These are phyloP conservation scores for Piloderma croceum DNA, from an alignment of 768 basidiomycete genomes.

Conservation along the genomic window DNA sequence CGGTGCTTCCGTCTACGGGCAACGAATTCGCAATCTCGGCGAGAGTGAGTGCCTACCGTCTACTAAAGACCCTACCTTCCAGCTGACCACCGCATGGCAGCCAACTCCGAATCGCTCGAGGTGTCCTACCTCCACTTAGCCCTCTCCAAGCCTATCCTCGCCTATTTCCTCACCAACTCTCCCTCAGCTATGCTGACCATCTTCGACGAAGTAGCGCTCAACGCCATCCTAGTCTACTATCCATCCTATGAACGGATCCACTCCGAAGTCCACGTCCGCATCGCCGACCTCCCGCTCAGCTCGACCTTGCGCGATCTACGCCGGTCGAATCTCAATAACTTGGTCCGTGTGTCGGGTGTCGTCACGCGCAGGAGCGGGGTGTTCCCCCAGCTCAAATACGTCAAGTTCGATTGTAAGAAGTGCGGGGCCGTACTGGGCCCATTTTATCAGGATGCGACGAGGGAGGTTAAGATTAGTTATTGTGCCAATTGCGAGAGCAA, in stretches of 20 bases:
- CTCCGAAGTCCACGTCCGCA: conserved; percentile 95
- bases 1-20: conserved; percentile 89
- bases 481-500: conserved; percentile 92
- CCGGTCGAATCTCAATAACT: conserved; percentile 86
- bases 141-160: conserved; percentile 87
- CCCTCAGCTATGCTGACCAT: conserved; percentile 89
- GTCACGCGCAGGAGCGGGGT: conserved; percentile 94
- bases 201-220: conserved; percentile 92
- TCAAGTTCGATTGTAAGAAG: conserved; percentile 96
- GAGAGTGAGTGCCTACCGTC: conserved; percentile 58
- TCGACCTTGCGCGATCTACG: conserved; percentile 91
- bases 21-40: conserved; percentile 87
- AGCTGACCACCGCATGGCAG: conserved; percentile 36
- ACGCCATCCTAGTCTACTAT: conserved; percentile 92
- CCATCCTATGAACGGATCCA: conserved; percentile 96
- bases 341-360: conserved; percentile 92
- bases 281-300: conserved; percentile 86
- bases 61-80: conserved; percentile 3
- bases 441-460: conserved; percentile 95
- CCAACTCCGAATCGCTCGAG: conserved; percentile 95
- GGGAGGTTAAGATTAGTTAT: conserved; percentile 90
- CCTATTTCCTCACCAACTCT: conserved; percentile 95
- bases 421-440: conserved; percentile 93
- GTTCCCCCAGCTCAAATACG: conserved; percentile 98
- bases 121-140: conserved; percentile 96